Evolutionary conservation across 1,284 basidiomycete species (phyloP), one percentile per base, ranked within the genome.

Genomic region (Trichosporon ovoides): DNA sequence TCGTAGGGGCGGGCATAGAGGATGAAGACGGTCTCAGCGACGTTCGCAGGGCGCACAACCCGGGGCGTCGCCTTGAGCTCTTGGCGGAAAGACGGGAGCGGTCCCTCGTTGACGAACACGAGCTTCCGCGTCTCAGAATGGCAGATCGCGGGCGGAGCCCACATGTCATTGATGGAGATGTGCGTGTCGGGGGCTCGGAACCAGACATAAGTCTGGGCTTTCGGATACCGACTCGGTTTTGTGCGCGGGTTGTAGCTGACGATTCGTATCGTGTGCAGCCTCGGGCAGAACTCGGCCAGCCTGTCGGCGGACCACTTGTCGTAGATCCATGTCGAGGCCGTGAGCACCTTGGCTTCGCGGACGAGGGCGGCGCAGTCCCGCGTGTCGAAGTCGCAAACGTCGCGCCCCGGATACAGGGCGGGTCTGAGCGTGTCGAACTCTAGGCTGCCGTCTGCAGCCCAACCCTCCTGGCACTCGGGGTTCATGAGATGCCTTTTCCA

Each of bases 131-230:
- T 46, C 5, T 46, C 40, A 13, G 14, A 13, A 16, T 46, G 40
- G 13, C 40, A 46, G 13, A 46, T 13, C 3, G 5, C 14, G 12
- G 40, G 20, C 3, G 20, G 40, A 5, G 40, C 14, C 13, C 38
- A 40, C 18, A 18, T 9, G 38, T 40, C 19, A 24, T 13, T n/a
- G 14, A 46, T 13, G 40, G 7, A 24, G 40, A 24, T 24, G 14
- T 46, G 40, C 13, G 20, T 28, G 13, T 46, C 40, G 3, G 40
- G 40, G 7, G 20, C 22, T 0, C 40, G 20, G 22, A 46, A 28
- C 40, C 40, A 46, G 40, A 46, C 40, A 46, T 46, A 46, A 11
- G 40, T 46, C 40, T 46, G 22, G 6, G 40, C 40, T n/a, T n/a
- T n/a, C n/a, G n/a, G n/a, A n/a, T n/a, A n/a, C n/a, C n/a, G n/a